phyloP scores from a whole-genome alignment of 257 asterid genomes.

The Solanum appendiculatum region DNA sequence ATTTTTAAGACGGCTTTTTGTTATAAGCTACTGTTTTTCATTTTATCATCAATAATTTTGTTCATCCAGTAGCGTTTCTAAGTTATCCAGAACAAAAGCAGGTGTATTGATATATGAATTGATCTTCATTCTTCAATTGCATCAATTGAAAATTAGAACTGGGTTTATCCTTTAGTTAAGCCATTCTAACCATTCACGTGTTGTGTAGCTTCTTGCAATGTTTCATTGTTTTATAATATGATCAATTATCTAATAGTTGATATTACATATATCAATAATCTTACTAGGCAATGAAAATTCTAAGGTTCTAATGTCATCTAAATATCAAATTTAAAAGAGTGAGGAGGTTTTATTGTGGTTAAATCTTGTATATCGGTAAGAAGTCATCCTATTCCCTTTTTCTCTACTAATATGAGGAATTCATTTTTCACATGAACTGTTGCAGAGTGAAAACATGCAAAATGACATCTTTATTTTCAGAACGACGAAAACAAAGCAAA shows the following conservation, averaged over 20 bases:
- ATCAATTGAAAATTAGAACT: background rate
- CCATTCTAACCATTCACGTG: background rate
- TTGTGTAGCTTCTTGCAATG: background rate
- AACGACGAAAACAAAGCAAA: background rate
- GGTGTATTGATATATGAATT: background rate
- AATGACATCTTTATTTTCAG: background rate
- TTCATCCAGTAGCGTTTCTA: background rate
- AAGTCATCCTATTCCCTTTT: background rate
- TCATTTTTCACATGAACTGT: background rate
- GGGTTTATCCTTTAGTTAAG: background rate
- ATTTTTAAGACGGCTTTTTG: background rate
- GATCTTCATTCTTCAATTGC: background rate
- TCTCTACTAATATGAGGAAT: background rate
- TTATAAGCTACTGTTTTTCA: background rate
- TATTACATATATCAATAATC: background rate
- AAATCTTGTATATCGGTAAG: background rate
- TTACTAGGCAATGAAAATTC: background rate
- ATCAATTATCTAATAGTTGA: background rate
- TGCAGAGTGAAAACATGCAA: background rate
- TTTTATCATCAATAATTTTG: background rate
- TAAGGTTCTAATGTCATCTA: background rate
- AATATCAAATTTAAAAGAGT: background rate
- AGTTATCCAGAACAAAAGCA: background rate
- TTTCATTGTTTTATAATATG: background rate
- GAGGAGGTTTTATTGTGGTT: background rate